These are phyloP conservation scores for Kuraishia hungarica DNA, from an alignment of 805 yeast genomes.

Conservation along the genomic window DNA sequence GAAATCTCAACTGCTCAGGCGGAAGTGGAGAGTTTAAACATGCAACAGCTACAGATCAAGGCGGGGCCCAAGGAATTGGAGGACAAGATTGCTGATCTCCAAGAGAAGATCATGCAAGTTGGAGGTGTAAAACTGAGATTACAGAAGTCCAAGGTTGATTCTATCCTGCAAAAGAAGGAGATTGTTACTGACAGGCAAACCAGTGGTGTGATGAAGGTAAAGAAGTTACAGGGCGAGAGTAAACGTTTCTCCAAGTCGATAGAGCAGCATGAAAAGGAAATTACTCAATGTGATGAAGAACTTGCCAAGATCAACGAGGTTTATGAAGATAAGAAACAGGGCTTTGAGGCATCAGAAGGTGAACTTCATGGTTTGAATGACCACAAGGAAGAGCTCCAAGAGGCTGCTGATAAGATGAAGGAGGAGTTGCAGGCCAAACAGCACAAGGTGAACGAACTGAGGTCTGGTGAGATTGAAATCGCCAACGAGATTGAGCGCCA, in stretches of 20 bases:
- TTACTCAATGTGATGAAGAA: constrained; percentile 20
- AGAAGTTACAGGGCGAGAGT: constrained; percentile 58
- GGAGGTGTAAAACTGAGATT: constrained; percentile 83
- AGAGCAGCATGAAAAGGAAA: constrained; percentile 37
- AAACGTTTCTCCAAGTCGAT: constrained; percentile 44
- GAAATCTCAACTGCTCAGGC: constrained; percentile 19
- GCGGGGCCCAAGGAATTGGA: constrained; percentile 41
- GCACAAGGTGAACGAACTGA: constrained; percentile 42
- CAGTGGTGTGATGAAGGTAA: constrained; percentile 43
- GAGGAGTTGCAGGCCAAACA: constrained; percentile 30
- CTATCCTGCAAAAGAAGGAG: constrained; percentile 58
- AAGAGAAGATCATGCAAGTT: constrained; percentile 74
- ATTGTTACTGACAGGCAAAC: constrained; percentile 48
- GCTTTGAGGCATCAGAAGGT: constrained; percentile 23
- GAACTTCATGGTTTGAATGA: constrained; percentile 20
- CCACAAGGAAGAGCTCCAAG: constrained; percentile 30
- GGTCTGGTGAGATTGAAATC: constrained; percentile 60
- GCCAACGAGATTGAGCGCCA: constrained; percentile 55
- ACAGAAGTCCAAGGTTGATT: constrained; percentile 77
- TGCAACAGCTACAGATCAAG: constrained; percentile 29
- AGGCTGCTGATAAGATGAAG: constrained; percentile 32
- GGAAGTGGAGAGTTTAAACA: constrained; percentile 23
- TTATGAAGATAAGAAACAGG: constrained; percentile 16
- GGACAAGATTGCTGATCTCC: constrained; percentile 47
- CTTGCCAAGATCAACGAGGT: constrained; percentile 13